These are phyloP conservation scores for Candida sakaeoensis DNA, from an alignment of 805 yeast genomes.

Conservation along the genomic window DNA sequence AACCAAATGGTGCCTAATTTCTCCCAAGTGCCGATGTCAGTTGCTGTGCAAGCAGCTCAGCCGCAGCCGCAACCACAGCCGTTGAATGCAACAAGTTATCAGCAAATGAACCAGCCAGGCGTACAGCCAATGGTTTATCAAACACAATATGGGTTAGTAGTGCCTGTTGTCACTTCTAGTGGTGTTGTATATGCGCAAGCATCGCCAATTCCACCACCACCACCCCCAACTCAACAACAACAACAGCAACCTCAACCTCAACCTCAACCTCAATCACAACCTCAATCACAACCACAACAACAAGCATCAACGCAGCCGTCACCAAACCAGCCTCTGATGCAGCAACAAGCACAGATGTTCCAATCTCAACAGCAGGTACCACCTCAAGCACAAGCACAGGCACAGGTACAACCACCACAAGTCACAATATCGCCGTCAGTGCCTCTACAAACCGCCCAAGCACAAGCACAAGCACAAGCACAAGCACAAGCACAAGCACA, in stretches of 20 bases:
- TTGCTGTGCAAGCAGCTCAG: not conserved
- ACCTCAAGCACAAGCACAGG: too few species aligned
- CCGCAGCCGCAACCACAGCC: not conserved
- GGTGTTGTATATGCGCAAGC: slow-evolving; percentile 12
- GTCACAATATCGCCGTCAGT: slow-evolving; percentile 2
- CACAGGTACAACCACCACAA: too few species aligned
- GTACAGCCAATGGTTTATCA: slow-evolving; percentile 15
- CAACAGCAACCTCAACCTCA: slow-evolving; percentile 1
- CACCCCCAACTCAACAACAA: slow-evolving; percentile 10
- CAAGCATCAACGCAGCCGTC: slow-evolving; percentile 10
- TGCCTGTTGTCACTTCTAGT: slow-evolving; percentile 20
- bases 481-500: slow-evolving; percentile 9
- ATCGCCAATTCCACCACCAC: slow-evolving; percentile 9
- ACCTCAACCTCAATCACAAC: slow-evolving; percentile 5
- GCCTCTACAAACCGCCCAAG: slow-evolving; percentile 2
- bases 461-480: slow-evolving; percentile 17
- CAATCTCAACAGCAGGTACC: slow-evolving; percentile 6
- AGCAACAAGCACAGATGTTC: not conserved
- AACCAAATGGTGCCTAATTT: not conserved
- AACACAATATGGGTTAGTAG: slow-evolving; percentile 26
- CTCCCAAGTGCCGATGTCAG: slow-evolving; percentile 1
- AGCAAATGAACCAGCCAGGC: too few species aligned
- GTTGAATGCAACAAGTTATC: not conserved
- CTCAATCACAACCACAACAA: slow-evolving; percentile 5
- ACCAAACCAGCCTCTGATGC: slow-evolving; percentile 9